Evolutionary conservation across 768 basidiomycete species (phyloP), one percentile per base, ranked within the genome.

Genomic region (Leccinellum luteum): DNA sequence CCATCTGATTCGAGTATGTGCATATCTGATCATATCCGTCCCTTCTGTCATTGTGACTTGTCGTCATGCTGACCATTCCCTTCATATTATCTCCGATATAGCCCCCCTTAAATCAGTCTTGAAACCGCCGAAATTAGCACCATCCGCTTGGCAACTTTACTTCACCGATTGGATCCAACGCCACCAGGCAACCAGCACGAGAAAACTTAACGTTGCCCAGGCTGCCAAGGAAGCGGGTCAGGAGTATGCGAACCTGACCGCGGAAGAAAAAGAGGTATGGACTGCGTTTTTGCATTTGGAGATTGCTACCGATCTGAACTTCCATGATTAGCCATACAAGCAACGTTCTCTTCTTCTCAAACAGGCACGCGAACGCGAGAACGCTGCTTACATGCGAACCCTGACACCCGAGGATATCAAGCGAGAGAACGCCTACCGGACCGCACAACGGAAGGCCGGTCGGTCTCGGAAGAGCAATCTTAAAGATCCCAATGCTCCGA

Each of bases 401-500:
- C 79, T 95, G 48, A 94, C 94, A 0, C 94, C 94, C 6, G 92
- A 94, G 4, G 94, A 96, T 71, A 94, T 97, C 79, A 90, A 92
- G 67, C 88, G 86, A 69, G 94, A 97, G 82, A 97, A 97, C 71
- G 80, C 78, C 7, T 97, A 88, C 75, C 87, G 94, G 43, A 86
- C 94, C 41, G 92, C 92, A 30, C 94, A 96, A 74, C 86, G 94
- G 58, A 93, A 92, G 74, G 89, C 91, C 15, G 94, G 94, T 60
- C 94, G 93, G 73, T 94, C 90, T 38, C 82, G 92, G 61, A 92
- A 89, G 81, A 89, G 89, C 63, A 97, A 97, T 71, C 90, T 97
- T 75, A 96, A 95, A 77, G 94, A 97, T 70, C 94, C 94, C 32
- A 96, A 97, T 68, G 94, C 93, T 8, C 94, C 94, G 3, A 95